Evolutionary conservation across 768 basidiomycete species (phyloP), one percentile per base, ranked within the genome.

Genomic region (Exsudoporus frostii): DNA sequence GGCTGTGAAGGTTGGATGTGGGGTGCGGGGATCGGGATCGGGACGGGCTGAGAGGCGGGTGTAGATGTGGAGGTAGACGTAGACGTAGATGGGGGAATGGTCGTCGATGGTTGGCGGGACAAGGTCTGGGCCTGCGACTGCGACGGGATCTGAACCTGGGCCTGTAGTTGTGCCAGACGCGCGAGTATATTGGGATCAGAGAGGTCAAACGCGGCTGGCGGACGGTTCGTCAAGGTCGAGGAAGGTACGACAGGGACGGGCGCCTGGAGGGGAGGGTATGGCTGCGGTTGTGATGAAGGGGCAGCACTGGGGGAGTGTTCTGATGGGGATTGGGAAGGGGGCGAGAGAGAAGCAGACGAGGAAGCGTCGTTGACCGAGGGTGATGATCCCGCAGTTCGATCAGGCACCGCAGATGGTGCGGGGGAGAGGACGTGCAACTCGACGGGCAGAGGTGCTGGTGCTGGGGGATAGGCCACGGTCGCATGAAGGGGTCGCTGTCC

Each of bases 131-230:
- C 5, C 13, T 48, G 61, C 6, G 40, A 20, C 17, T 56, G 61
- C 4, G 32, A 30, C 3, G 50, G 54, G 2, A 49, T 13, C 39
- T 60, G 64, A 2, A 50, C 32, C 43, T 67, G 65, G 3, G 54
- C 50, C 10, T 70, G 66, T 22, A 63, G 45, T 33, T 69, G 66
- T 33, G 51, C 59, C 9, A 71, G 49, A 22, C 64, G 67, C 1
- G 55, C 57, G 4, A 71, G 22, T 36, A 65, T 39, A 24, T 20
- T 51, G 0, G 65, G 69, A 49, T 69, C 69, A 4, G 62, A 55
- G 1, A 59, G 27, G 45, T 71, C 67, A 17, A 65, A 19, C 1
- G 45, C 46, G 1, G 56, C 51, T 1, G 47, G 44, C 3, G 56
- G 39, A n/a, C 30, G 51, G 34, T 25, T 34, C 36, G 49, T 7